Evolutionary conservation across 208 protist species (phyloP).

Genomic region (Trypanosoma conorhini): DNA sequence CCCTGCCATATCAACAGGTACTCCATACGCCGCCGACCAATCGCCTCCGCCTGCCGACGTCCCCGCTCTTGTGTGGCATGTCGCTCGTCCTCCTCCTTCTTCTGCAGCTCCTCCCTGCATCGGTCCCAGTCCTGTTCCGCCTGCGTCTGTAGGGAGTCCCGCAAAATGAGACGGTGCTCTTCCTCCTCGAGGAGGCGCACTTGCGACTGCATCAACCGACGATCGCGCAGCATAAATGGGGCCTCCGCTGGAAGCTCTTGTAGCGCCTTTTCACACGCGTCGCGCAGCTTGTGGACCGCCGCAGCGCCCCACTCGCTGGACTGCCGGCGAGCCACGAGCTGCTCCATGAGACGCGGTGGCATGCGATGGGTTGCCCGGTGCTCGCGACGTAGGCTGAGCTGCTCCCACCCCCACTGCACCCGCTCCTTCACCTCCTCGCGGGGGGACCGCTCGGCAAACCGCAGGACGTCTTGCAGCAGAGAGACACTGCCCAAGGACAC

Average conservation of each 20-base stretch:
- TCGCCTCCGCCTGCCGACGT: conserved; percentile 17
- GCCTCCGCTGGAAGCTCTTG: conserved; percentile 7
- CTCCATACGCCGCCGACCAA: conserved; percentile 21
- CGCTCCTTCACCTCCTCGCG: neutral
- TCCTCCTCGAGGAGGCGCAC: conserved; percentile 21
- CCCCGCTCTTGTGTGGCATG: conserved; percentile 14
- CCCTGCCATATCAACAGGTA: conserved; percentile 25
- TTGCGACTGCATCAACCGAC: conserved; percentile 25
- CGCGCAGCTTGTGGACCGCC: conserved; percentile 11
- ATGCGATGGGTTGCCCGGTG: conserved; percentile 3
- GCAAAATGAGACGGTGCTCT: conserved; percentile 21
- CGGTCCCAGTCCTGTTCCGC: conserved; percentile 15
- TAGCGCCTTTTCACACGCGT: conserved; percentile 7
- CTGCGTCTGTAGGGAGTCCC: conserved; percentile 13
- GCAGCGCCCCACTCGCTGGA: conserved; percentile 16
- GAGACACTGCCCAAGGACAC: conserved; percentile 1
- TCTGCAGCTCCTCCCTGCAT: conserved; percentile 20
- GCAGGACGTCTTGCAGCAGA: conserved; percentile 7
- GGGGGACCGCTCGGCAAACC: neutral
- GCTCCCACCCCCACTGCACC: conserved; percentile 7
- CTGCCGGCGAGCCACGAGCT: conserved; percentile 6
- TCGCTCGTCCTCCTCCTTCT: conserved; percentile 12
- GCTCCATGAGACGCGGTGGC: conserved; percentile 3
- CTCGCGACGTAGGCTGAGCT: neutral
- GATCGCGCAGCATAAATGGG: conserved; percentile 6